Evolutionary conservation across 2,329 filamentous ascomycete genomes (phyloP).

Genomic region (Botrytis cinerea): DNA sequence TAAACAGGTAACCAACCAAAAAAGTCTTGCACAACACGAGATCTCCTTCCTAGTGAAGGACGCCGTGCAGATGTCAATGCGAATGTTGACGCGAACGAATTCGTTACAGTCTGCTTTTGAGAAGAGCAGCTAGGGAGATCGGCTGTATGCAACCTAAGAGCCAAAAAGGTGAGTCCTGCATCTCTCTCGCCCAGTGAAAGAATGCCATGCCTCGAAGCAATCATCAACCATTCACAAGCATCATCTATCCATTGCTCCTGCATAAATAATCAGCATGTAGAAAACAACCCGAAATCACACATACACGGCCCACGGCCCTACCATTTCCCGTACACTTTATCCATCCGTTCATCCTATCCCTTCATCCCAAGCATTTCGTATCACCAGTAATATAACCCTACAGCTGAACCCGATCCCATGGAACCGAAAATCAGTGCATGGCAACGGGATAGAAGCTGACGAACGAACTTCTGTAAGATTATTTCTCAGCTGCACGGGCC

Average conservation of each 20-base stretch:
- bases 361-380: background rate
- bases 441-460: conserved; percentile 8
- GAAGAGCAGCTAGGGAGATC: background rate
- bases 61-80: background rate
- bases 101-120: background rate
- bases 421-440: conserved; percentile 6
- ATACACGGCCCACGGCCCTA: background rate
- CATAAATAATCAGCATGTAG: background rate
- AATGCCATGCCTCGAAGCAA: background rate
- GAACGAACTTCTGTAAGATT: background rate
- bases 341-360: background rate
- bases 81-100: background rate
- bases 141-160: background rate
- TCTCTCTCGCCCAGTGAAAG: background rate
- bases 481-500: conserved; percentile 5
- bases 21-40: background rate
- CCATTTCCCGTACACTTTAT: background rate
- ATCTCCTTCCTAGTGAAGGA: background rate
- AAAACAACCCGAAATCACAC: conserved; percentile 1
- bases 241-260: background rate
- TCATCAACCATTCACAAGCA: background rate
- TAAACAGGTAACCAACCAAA: background rate
- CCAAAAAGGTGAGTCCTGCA: background rate
- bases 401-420: conserved; percentile 16
- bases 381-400: background rate